phyloP scores from a whole-genome alignment of 2,329 filamentous ascomycete species.

The Colletotrichum acutatum region DNA sequence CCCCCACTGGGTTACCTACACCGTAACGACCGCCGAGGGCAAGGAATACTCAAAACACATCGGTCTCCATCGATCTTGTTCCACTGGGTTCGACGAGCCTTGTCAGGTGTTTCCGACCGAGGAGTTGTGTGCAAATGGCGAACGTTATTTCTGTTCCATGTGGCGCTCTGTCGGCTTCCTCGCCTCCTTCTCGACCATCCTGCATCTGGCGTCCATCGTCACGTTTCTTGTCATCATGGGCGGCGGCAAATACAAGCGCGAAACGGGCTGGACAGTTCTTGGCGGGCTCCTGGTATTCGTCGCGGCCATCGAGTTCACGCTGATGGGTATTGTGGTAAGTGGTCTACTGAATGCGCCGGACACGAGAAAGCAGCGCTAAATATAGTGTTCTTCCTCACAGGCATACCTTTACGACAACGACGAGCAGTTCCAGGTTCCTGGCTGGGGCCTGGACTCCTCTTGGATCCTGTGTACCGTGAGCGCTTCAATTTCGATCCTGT shows the following conservation, averaged over 20 bases:
- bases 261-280: constrained; percentile 85
- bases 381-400: constrained; percentile 54
- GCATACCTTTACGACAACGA: constrained; percentile 87
- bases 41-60: constrained; percentile 67
- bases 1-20: constrained; percentile 78
- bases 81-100: constrained; percentile 69
- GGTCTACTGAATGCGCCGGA: background rate
- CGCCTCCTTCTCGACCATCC: constrained; percentile 84
- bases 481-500: constrained; percentile 62
- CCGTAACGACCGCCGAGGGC: constrained; percentile 60
- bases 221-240: constrained; percentile 80
- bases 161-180: constrained; percentile 92
- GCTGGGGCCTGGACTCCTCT: constrained; percentile 83
- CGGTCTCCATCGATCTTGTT: constrained; percentile 86
- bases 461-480: constrained; percentile 77
- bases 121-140: constrained; percentile 72
- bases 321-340: constrained; percentile 86
- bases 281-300: constrained; percentile 73
- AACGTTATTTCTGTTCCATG: constrained; percentile 86
- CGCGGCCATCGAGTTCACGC: constrained; percentile 76
- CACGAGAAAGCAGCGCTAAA: constrained; percentile 19
- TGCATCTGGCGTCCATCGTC: constrained; percentile 84
- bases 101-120: constrained; percentile 75
- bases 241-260: constrained; percentile 83
- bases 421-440: constrained; percentile 80